phyloP scores from a whole-genome alignment of 768 basidiomycete species.

The Rhodocollybia butyracea region DNA sequence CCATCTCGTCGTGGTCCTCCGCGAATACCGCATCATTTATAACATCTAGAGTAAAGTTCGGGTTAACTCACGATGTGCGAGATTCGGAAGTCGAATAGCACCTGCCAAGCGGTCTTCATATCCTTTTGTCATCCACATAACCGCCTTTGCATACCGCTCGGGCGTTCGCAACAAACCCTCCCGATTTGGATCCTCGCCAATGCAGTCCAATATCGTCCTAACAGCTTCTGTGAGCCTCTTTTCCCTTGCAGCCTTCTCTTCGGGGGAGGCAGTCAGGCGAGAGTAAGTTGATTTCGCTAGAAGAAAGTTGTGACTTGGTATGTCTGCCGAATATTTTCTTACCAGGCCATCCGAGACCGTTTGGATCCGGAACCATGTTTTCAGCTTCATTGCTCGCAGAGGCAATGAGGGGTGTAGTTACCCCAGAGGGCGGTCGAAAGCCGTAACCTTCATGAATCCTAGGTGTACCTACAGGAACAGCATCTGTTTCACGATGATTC shows the following conservation, averaged over 20 bases:
- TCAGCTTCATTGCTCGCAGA: constrained; percentile 15
- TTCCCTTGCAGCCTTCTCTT: constrained; percentile 70
- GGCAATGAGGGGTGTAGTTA: constrained; percentile 53
- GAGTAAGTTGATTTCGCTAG: constrained; percentile 88
- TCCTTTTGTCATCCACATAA: constrained; percentile 99
- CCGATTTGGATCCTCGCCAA: constrained; percentile 96
- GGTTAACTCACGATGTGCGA: constrained; percentile 11
- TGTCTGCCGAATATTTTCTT: not conserved
- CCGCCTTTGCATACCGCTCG: constrained; percentile 92
- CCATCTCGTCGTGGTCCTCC: constrained; percentile 99
- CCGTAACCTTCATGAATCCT: constrained; percentile 75
- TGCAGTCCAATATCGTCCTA: constrained; percentile 90
- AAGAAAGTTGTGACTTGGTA: constrained; percentile 3
- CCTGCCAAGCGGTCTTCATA: constrained; percentile 95
- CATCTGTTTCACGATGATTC: not conserved
- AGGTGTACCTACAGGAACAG: constrained; percentile 18
- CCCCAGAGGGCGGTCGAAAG: constrained; percentile 68
- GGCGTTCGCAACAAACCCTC: constrained; percentile 92
- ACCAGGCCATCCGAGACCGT: constrained; percentile 96
- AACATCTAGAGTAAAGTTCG: constrained; percentile 59
- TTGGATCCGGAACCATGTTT: constrained; percentile 43
- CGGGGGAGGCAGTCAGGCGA: constrained; percentile 76
- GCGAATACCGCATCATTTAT: constrained; percentile 98
- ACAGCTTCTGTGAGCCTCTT: constrained; percentile 80
- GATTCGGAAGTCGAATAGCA: constrained; percentile 28